Conservation (phyloP, 2,329 filamentous ascomycete species). For the Eurotiales sp. region DNA sequence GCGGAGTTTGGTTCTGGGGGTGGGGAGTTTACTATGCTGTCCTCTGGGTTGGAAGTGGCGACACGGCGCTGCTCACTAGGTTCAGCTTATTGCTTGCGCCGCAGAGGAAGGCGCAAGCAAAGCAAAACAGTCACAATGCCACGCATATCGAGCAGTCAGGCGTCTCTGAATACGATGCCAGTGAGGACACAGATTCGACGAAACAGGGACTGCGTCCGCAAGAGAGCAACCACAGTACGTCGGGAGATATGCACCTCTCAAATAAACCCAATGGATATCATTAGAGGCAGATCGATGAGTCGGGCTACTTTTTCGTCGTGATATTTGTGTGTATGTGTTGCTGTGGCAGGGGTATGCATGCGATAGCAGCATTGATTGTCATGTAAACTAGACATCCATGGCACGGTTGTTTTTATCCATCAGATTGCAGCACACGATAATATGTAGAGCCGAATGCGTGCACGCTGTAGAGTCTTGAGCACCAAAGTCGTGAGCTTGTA, state of each 20-base stretch:
- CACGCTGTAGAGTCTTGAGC: too few relatives aligned
- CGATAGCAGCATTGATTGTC: too few relatives aligned
- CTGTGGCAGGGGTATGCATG: not conserved
- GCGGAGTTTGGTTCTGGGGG: conserved; percentile 14
- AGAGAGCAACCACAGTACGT: not conserved
- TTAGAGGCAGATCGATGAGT: not conserved
- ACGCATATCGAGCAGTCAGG: not conserved
- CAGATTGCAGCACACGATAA: too few relatives aligned
- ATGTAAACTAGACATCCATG: too few relatives aligned
- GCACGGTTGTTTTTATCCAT: too few relatives aligned
- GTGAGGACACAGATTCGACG: too few relatives aligned
- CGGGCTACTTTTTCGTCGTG: too few relatives aligned
- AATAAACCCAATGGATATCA: not conserved
- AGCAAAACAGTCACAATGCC: not conserved
- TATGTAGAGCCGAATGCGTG: too few relatives aligned
- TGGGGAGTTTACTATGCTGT: conserved; percentile 13
- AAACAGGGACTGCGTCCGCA: not conserved
- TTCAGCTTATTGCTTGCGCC: conserved; percentile 3
- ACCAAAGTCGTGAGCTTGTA: too few relatives aligned
- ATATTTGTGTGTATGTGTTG: not conserved
- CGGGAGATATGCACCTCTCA: not conserved
- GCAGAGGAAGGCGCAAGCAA: not conserved
- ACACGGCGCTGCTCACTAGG: conserved; percentile 10
- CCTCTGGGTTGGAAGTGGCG: conserved; percentile 5
- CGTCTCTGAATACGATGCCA: not conserved